Conservation (phyloP, 1,284 basidiomycete genomes). For the Boletellus deceptivus region DNA sequence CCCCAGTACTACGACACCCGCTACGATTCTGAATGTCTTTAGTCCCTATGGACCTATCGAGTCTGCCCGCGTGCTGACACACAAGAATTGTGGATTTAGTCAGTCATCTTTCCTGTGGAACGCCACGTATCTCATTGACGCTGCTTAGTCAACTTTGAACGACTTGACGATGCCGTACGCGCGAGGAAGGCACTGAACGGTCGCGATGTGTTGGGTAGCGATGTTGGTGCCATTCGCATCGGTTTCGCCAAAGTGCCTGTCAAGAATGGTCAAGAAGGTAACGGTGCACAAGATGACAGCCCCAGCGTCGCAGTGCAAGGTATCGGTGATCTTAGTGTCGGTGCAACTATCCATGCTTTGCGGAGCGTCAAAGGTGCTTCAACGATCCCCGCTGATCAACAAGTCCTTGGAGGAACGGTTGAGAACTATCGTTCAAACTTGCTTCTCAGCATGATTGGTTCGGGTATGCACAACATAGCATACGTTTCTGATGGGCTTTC, state of each 20-base stretch:
- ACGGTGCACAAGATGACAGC: slow-evolving; percentile 57
- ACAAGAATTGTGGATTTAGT: slow-evolving; percentile 97
- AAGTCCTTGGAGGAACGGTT: slow-evolving; percentile 84
- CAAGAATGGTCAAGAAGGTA: slow-evolving; percentile 74
- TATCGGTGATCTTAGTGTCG: slow-evolving; percentile 76
- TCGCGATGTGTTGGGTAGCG: slow-evolving; percentile 90
- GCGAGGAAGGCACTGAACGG: slow-evolving; percentile 95
- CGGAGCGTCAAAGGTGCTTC: slow-evolving; percentile 83
- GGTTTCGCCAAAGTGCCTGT: slow-evolving; percentile 96
- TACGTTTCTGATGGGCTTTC: slow-evolving; percentile 51
- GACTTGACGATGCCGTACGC: slow-evolving; percentile 92
- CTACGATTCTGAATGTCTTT: slow-evolving; percentile 89
- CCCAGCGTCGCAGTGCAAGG: slow-evolving; percentile 69
- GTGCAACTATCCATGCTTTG: slow-evolving; percentile 82
- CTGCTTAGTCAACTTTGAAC: slow-evolving; percentile 87
- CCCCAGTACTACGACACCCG: slow-evolving; percentile 89
- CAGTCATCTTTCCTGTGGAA: slow-evolving; percentile 33
- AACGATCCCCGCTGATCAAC: slow-evolving; percentile 86
- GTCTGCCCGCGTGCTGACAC: slow-evolving; percentile 90
- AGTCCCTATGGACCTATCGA: slow-evolving; percentile 97
- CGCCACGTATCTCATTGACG: slow-evolving; percentile 3
- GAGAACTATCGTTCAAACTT: slow-evolving; percentile 95
- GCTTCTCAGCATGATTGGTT: slow-evolving; percentile 84
- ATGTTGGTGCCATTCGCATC: slow-evolving; percentile 94
- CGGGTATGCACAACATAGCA: slow-evolving; percentile 70